phyloP scores from a whole-genome alignment of 345 rosid genomes.

The Eutrema japonicum region DNA sequence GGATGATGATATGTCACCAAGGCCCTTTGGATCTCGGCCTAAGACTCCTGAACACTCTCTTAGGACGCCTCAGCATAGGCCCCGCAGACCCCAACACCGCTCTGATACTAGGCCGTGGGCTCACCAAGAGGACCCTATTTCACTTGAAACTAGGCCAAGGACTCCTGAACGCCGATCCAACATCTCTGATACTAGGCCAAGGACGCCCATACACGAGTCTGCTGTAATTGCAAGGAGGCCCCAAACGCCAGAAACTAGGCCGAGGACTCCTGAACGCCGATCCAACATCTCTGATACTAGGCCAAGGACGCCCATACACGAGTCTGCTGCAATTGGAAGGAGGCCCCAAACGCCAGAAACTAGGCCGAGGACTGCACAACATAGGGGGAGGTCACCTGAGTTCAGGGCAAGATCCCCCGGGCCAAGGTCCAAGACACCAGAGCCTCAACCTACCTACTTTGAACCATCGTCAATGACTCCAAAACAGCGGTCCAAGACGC shows the following conservation, averaged over 20 bases:
- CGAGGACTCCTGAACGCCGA: slow-evolving; percentile 20
- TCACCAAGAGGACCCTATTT: slow-evolving; percentile 4
- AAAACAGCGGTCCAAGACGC: slow-evolving; percentile 34
- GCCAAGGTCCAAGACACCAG: slow-evolving; percentile 43
- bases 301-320: slow-evolving; percentile 29
- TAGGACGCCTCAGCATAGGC: slow-evolving; percentile 38
- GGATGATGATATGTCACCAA: slow-evolving; percentile 41
- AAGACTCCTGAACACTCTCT: slow-evolving; percentile 44
- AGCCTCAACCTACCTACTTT: slow-evolving; percentile 40
- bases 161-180: slow-evolving; percentile 11
- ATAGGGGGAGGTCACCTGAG: slow-evolving; percentile 40
- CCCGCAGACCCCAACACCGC: slow-evolving; percentile 34
- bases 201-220: slow-evolving; percentile 35
- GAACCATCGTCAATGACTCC: slow-evolving; percentile 32
- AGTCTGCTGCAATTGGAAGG: slow-evolving; percentile 28
- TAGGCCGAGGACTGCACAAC: slow-evolving; percentile 24
- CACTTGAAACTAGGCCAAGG: slow-evolving; percentile 28
- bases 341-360: slow-evolving; percentile 43
- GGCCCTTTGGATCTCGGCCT: slow-evolving; percentile 33
- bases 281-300: slow-evolving; percentile 15
- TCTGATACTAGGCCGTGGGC: slow-evolving; percentile 32
- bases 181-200: slow-evolving; percentile 15
- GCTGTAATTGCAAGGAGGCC: slow-evolving; percentile 32
- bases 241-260: slow-evolving; percentile 41
- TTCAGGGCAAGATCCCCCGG: slow-evolving; percentile 31